phyloP scores from a whole-genome alignment of 2,329 filamentous ascomycete genomes.

The Penicillium sp. region DNA sequence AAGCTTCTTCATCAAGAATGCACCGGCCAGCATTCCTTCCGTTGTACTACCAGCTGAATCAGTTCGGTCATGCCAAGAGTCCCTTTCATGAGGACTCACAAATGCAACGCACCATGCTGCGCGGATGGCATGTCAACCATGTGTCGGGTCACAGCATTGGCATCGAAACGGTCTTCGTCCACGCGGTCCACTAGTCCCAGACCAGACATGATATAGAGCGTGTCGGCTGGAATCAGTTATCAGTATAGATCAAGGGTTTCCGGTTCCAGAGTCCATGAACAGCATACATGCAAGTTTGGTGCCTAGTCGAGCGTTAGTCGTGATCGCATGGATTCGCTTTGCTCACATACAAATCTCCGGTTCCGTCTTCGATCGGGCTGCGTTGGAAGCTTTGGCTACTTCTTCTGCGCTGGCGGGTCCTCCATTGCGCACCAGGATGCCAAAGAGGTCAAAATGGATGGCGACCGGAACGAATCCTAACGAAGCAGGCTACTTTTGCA shows the following conservation, averaged over 20 bases:
- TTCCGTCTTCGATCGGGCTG: constrained; percentile 7
- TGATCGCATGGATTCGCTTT: background rate
- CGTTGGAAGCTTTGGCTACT: constrained; percentile 26
- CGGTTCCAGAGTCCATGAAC: background rate
- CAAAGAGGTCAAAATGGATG: constrained; percentile 36
- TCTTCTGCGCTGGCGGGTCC: constrained; percentile 29
- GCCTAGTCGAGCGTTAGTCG: constrained; percentile 5
- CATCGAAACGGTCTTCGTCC: constrained; percentile 30
- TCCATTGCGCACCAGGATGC: constrained; percentile 25
- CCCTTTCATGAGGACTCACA: constrained; percentile 23
- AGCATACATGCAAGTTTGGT: constrained; percentile 15
- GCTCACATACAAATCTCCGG: constrained; percentile 26
- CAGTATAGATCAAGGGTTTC: background rate
- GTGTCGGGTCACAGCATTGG: constrained; percentile 37
- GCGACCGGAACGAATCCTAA: constrained; percentile 41
- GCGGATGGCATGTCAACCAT: constrained; percentile 36
- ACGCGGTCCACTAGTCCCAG: constrained; percentile 35
- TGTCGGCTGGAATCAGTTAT: constrained; percentile 32
- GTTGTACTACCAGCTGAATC: constrained; percentile 25
- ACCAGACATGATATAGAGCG: constrained; percentile 38
- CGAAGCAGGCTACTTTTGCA: constrained; percentile 28
- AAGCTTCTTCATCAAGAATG: constrained; percentile 39
- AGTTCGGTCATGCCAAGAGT: background rate
- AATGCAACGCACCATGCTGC: constrained; percentile 39
- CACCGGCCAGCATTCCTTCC: constrained; percentile 35